Base-by-base conservation (phyloP, 208 protist genomes). In the Leishmania lainsoni region DNA sequence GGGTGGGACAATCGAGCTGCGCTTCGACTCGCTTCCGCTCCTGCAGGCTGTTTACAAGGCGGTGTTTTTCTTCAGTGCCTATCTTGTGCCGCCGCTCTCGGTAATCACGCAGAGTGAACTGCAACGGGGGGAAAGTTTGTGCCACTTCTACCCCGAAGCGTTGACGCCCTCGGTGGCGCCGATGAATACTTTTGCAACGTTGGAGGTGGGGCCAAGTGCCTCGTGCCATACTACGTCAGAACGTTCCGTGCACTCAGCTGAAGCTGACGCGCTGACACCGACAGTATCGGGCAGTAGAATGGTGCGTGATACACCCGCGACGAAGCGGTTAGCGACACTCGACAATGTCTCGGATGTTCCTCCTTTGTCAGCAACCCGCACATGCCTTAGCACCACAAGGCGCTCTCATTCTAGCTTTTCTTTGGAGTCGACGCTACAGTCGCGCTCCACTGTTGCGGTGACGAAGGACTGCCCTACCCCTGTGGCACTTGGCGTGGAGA, bases 21-120 rank as follows among this genome's bases (percentile, higher is more conserved):
- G 32, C 1, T 83, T 86, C 49, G 78, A 83, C 0, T 65, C 75
- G 20, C 77, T 78, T 5, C 71, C 78, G 9, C 78, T 83, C 12
- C 48, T 86, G 54, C 51, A 79, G 29, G 68, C 78, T 20, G 81
- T 88, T 14, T 85, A 81, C 81, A 88, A 88, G 75, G 51, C 80
- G n/a, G 29, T 85, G 10, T 88, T 85, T 70, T 52, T 83, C 59
- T 65, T 87, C 26, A 83, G 79, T 1, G 26, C 75, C 1, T 51
- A 75, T 17, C 75, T 69, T 32, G 54, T 83, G 32, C 72, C 83
- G 45, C 75, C 61, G 69, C 79, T 81, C 56, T 79, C 74, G 22
- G 56, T 69, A n/a, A 42, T 76, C 14, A 72, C 72, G 72, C 78
- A 79, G 54, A 49, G 22, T 0, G 70, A 82, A 58, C 52, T 81